Evolutionary conservation across 2,329 filamentous ascomycete species (phyloP).

Genomic region (Cladosporium oxysporum): DNA sequence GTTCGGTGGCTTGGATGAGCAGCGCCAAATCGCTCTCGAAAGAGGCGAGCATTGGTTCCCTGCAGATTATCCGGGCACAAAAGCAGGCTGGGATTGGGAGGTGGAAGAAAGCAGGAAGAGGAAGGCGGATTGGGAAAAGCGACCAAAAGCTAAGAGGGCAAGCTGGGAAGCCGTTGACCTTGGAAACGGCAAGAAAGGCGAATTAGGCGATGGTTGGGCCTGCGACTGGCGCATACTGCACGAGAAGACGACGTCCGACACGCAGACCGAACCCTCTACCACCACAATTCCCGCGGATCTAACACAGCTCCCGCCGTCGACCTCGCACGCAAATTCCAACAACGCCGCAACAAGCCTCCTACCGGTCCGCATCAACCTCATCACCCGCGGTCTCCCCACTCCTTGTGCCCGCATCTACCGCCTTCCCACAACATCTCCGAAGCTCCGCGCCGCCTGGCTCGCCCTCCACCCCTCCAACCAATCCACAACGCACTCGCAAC

Average conservation of each 20-base stretch:
- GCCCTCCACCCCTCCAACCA: slow-evolving; percentile 48
- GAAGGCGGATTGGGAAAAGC: slow-evolving; percentile 68
- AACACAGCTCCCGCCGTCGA: slow-evolving; percentile 11
- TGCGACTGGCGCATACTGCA: slow-evolving; percentile 66
- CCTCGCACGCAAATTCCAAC: slow-evolving; percentile 24
- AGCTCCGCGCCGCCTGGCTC: slow-evolving; percentile 72
- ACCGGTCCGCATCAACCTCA: slow-evolving; percentile 66
- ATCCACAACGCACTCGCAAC: slow-evolving; percentile 2
- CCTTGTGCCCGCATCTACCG: slow-evolving; percentile 83
- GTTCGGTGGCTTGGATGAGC: slow-evolving; percentile 79
- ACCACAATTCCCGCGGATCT: neutral
- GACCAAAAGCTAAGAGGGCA: slow-evolving; percentile 78
- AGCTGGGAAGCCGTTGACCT: slow-evolving; percentile 75
- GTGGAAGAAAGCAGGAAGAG: slow-evolving; percentile 61
- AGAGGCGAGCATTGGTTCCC: slow-evolving; percentile 80
- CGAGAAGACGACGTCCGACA: neutral
- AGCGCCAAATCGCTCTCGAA: slow-evolving; percentile 80
- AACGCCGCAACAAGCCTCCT: slow-evolving; percentile 50
- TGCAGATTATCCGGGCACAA: slow-evolving; percentile 76
- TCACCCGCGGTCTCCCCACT: slow-evolving; percentile 68
- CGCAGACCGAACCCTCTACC: neutral
- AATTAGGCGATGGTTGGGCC: slow-evolving; percentile 77
- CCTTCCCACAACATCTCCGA: slow-evolving; percentile 58
- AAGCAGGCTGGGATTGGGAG: slow-evolving; percentile 79
- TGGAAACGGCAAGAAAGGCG: slow-evolving; percentile 73